Percentiles rank a stretch among this genome's conserved stretches.
Conservation (phyloP, 441 rosid genomes). For the Gossypium davidsonii region DNA sequence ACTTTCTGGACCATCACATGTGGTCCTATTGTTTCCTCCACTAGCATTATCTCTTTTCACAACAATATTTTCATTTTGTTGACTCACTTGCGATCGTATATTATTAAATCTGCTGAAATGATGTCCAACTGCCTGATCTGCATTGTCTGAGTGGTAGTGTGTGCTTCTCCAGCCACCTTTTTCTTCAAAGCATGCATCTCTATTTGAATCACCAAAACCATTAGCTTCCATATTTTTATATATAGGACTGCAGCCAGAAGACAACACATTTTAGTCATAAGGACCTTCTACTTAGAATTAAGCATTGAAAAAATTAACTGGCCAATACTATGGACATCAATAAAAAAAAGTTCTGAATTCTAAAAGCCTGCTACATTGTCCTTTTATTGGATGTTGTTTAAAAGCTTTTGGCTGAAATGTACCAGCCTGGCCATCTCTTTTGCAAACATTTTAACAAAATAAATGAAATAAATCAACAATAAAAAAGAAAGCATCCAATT, state of each 20-base stretch:
- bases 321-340: not conserved
- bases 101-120: slow-evolving; percentile 23
- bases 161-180: slow-evolving; percentile 61
- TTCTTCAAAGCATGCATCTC: slow-evolving; percentile 23
- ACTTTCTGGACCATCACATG: slow-evolving; percentile 5
- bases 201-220: slow-evolving; percentile 26
- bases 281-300: slow-evolving; percentile 2
- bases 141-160: slow-evolving; percentile 21
- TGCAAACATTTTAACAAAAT: not conserved
- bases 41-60: slow-evolving; percentile 24
- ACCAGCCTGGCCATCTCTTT: not conserved
- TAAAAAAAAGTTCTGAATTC: not conserved
- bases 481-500: not conserved
- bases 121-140: slow-evolving; percentile 16
- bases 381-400: not conserved
- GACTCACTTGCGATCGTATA: slow-evolving; percentile 18
- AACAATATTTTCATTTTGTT: slow-evolving; percentile 18
- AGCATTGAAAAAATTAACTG: slow-evolving; percentile 10
- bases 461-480: not conserved
- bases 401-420: not conserved
- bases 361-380: not conserved
- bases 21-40: slow-evolving; percentile 21
- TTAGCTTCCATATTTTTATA: slow-evolving; percentile 12
- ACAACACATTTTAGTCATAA: not conserved
- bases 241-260: slow-evolving; percentile 27